Evolutionary conservation across 108 stramenopile genomes (phyloP).

Genomic region (Cylindrotheca closterium): DNA sequence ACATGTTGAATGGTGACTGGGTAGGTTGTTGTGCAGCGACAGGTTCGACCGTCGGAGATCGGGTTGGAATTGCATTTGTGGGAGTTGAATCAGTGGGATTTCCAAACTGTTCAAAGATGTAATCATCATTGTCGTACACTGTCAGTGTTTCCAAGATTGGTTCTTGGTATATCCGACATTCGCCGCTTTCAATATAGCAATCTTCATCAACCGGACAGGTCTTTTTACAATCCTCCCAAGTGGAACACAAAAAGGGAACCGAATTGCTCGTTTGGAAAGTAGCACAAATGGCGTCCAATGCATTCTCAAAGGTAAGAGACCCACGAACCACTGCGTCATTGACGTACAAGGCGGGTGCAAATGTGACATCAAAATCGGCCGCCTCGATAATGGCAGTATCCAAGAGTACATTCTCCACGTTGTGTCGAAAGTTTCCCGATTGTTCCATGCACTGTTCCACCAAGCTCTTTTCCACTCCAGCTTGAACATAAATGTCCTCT

Average conservation of each 20-base stretch:
- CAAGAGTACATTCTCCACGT: constrained; percentile 54
- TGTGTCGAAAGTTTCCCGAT: constrained; percentile 66
- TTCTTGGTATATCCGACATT: not conserved
- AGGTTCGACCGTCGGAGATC: too few relatives aligned
- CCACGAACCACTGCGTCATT: constrained; percentile 83
- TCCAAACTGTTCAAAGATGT: too few relatives aligned
- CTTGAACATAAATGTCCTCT: constrained; percentile 51
- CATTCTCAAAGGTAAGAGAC: constrained; percentile 46
- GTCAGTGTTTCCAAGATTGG: not conserved
- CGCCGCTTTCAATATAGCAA: not conserved
- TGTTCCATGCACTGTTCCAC: constrained; percentile 86
- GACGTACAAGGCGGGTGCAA: constrained; percentile 71
- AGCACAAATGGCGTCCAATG: constrained; percentile 62
- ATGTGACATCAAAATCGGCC: constrained; percentile 53
- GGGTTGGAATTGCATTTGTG: too few relatives aligned
- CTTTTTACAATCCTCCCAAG: constrained; percentile 33
- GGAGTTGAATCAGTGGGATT: too few relatives aligned
- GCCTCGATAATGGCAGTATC: constrained; percentile 51
- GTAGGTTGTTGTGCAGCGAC: too few relatives aligned
- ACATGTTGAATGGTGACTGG: too few relatives aligned
- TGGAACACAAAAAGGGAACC: constrained; percentile 51
- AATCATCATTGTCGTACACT: not conserved
- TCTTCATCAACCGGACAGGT: not conserved
- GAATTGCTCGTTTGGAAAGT: constrained; percentile 65
- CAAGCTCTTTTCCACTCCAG: constrained; percentile 41